Evolutionary conservation across 495 filamentous ascomycete species (phyloP).

Genomic region (Xylaria acuta): DNA sequence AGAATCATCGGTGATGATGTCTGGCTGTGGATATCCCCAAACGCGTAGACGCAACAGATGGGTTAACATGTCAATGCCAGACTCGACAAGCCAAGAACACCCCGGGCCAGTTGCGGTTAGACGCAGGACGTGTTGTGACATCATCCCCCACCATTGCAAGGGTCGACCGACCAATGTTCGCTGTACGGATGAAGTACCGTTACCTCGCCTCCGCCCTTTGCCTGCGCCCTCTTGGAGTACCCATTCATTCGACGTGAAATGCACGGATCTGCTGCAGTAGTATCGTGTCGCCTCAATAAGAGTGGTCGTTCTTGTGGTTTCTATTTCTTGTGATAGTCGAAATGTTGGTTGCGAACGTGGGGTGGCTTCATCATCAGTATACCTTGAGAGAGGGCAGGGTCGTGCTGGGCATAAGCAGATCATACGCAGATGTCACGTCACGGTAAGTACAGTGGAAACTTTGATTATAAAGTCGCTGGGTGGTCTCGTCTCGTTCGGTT

Average conservation of each 20-base stretch:
- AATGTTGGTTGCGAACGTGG: conserved; percentile 4
- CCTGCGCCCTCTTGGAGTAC: not conserved
- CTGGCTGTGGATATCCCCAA: not conserved
- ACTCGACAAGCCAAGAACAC: conserved; percentile 5
- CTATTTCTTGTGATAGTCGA: not conserved
- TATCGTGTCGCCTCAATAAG: not conserved
- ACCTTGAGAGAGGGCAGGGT: not conserved
- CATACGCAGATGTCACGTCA: conserved; percentile 9
- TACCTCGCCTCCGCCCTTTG: not conserved
- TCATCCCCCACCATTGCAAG: conserved; percentile 19
- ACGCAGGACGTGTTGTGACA: not conserved
- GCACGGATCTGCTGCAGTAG: not conserved
- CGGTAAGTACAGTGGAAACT: not conserved
- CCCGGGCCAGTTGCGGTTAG: conserved; percentile 6
- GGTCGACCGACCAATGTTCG: not conserved
- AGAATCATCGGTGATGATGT: not conserved
- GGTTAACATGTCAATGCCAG: not conserved
- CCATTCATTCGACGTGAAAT: not conserved
- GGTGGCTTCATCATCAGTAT: conserved; percentile 15
- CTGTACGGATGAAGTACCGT: not conserved
- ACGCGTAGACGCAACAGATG: not conserved
- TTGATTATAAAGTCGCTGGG: not conserved
- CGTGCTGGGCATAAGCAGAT: conserved; percentile 3
- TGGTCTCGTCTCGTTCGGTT: not conserved
- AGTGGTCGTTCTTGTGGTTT: not conserved